A percentile compares a stretch with the other conserved stretches of the same genome.
These are phyloP conservation scores for Posidonia australis DNA, from an alignment of 106 monocot species.

Conservation along the genomic window DNA sequence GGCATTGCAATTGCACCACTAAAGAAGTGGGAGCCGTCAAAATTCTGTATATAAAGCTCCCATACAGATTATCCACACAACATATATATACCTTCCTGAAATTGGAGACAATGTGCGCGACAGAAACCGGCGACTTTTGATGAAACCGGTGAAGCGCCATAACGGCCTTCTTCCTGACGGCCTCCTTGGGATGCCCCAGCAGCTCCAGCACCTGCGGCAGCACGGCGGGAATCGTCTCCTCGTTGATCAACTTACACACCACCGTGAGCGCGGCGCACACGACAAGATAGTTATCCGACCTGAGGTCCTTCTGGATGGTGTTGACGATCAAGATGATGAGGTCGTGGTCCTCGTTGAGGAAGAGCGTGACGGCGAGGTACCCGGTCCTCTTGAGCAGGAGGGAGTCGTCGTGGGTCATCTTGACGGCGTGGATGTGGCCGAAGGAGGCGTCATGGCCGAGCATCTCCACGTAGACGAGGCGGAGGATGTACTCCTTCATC, in stretches of 20 bases:
- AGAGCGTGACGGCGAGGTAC: constrained; percentile 89
- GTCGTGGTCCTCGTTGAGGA: constrained; percentile 86
- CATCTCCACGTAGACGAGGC: constrained; percentile 96
- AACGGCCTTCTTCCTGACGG: constrained; percentile 89
- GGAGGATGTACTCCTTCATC: constrained; percentile 96
- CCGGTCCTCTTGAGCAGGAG: constrained; percentile 79
- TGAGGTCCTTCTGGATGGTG: constrained; percentile 94
- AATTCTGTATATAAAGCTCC: too few species aligned
- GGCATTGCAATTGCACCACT: too few species aligned
- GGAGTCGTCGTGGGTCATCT: constrained; percentile 91
- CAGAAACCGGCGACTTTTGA: constrained; percentile 51
- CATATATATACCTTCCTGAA: constrained; percentile 62
- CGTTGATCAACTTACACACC: constrained; percentile 82
- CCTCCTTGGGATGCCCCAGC: constrained; percentile 74
- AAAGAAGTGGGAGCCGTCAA: too few species aligned
- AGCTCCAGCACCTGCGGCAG: constrained; percentile 95
- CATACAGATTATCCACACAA: not conserved
- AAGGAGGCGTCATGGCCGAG: constrained; percentile 98
- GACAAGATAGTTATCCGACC: constrained; percentile 80
- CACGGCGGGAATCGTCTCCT: constrained; percentile 96
- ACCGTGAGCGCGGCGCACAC: constrained; percentile 78
- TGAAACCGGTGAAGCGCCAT: constrained; percentile 96
- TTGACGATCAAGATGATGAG: constrained; percentile 94
- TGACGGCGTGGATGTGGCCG: constrained; percentile 97
- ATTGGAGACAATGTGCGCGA: constrained; percentile 64